Conservation (phyloP, 2,329 filamentous ascomycete genomes). For the Pestalotiopsis sp. region DNA sequence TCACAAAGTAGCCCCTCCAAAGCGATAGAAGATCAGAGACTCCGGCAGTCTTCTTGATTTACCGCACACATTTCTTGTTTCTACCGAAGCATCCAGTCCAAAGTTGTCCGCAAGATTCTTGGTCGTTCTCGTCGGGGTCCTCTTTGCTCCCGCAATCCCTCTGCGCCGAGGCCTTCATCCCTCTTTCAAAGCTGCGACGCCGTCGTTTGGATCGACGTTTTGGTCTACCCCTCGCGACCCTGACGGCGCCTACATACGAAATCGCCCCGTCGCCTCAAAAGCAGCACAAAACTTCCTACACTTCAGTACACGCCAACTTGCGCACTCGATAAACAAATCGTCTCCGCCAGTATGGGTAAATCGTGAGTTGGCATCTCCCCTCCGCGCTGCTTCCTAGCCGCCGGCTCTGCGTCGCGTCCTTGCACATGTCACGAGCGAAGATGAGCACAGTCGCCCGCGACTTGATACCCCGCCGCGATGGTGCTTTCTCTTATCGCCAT, state of each 20-base stretch:
- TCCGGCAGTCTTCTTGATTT: not conserved
- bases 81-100: not conserved
- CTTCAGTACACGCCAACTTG: not conserved
- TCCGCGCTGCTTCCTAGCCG: not conserved
- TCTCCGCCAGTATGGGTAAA: conserved; percentile 16
- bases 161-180: not conserved
- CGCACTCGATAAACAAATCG: not conserved
- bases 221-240: not conserved
- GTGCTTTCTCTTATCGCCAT: not conserved
- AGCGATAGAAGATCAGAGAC: not conserved
- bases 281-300: not conserved
- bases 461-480: not conserved
- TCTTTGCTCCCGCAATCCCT: not conserved
- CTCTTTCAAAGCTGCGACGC: conserved; percentile 1
- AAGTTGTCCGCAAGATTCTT: not conserved
- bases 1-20: no score
- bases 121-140: not conserved
- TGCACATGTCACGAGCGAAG: not conserved
- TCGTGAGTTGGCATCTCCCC: not conserved
- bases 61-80: no score
- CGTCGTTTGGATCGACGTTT: not conserved
- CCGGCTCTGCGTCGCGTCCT: not conserved
- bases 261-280: not conserved
- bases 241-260: not conserved
- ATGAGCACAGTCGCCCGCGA: not conserved